These are phyloP conservation scores for Penicillium lividum DNA, from an alignment of 495 filamentous ascomycete species.

Conservation along the genomic window DNA sequence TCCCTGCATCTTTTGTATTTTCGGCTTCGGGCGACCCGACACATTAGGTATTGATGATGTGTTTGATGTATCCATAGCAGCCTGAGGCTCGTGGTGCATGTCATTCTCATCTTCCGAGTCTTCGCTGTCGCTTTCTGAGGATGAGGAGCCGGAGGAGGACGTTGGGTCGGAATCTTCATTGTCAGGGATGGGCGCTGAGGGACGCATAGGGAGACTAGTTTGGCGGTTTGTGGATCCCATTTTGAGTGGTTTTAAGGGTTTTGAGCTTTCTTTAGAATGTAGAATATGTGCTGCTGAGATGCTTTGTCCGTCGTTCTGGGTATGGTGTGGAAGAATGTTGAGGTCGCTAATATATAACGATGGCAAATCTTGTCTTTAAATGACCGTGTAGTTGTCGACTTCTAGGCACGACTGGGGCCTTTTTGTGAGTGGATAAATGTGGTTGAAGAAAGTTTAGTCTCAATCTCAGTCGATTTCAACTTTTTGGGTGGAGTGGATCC, in stretches of 20 bases:
- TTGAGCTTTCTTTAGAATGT: not conserved
- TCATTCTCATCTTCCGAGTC: slow-evolving; percentile 30
- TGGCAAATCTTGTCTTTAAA: not conserved
- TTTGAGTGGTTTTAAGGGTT: not conserved
- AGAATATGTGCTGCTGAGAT: not conserved
- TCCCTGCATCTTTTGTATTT: slow-evolving; percentile 32
- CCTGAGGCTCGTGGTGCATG: slow-evolving; percentile 13
- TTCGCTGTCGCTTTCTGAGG: slow-evolving; percentile 27
- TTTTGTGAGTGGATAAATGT: not conserved
- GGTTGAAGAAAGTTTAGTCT: slow-evolving; percentile 15
- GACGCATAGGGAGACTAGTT: slow-evolving; percentile 3
- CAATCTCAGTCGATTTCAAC: slow-evolving; percentile 21
- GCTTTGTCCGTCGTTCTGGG: not conserved
- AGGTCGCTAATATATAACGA: not conserved
- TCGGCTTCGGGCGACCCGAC: slow-evolving; percentile 37
- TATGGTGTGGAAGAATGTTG: not conserved
- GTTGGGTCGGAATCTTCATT: slow-evolving; percentile 45
- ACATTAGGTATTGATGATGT: slow-evolving; percentile 30
- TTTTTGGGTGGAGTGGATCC: slow-evolving; percentile 29
- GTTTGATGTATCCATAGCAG: not conserved
- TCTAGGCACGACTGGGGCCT: not conserved
- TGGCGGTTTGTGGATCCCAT: slow-evolving; percentile 16
- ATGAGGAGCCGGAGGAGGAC: slow-evolving; percentile 41
- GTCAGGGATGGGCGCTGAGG: slow-evolving; percentile 1
- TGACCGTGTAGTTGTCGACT: not conserved